phyloP scores from a whole-genome alignment of 192 early-diverging fungal species.

The Phlyctochytrium planicorne region DNA sequence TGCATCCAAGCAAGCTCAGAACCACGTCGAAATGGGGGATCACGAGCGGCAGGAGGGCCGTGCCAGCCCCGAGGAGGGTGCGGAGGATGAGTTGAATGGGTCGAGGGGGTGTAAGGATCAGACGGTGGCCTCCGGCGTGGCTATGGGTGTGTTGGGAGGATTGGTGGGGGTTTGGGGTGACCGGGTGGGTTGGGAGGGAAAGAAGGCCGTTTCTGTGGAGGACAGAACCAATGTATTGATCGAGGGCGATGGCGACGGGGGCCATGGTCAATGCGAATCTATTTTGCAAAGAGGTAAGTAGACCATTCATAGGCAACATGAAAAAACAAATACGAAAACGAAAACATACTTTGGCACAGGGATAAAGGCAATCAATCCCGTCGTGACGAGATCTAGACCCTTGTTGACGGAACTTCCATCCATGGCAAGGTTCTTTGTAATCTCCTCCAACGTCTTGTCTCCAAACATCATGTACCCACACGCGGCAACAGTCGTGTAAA shows the following conservation, averaged over 20 bases:
- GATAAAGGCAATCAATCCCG: not conserved
- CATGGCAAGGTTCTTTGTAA: not conserved
- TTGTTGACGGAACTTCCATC: not conserved
- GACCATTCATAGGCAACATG: not conserved
- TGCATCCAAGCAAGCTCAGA: not conserved
- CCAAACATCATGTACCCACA: conserved; percentile 76
- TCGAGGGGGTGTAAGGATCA: not conserved
- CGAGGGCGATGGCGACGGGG: not conserved
- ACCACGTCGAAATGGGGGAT: not conserved
- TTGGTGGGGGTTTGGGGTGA: not conserved
- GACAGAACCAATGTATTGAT: not conserved
- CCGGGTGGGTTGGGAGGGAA: not conserved
- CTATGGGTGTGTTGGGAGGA: not conserved
- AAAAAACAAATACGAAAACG: not conserved
- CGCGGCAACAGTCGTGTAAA: conserved; percentile 54
- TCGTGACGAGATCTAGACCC: not conserved
- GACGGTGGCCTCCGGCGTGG: not conserved
- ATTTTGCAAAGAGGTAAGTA: not conserved
- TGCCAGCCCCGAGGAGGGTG: not conserved
- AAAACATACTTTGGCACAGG: not conserved
- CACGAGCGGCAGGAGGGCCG: not conserved
- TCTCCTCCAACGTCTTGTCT: conserved; percentile 12
- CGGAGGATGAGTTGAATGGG: conserved; percentile 1
- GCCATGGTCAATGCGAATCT: not conserved
- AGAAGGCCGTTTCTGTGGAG: not conserved